Percentiles rank a stretch among this genome's conserved stretches.
Evolutionary conservation across 2,329 filamentous ascomycete species (phyloP).

Genomic region (Botrytis paeoniae): DNA sequence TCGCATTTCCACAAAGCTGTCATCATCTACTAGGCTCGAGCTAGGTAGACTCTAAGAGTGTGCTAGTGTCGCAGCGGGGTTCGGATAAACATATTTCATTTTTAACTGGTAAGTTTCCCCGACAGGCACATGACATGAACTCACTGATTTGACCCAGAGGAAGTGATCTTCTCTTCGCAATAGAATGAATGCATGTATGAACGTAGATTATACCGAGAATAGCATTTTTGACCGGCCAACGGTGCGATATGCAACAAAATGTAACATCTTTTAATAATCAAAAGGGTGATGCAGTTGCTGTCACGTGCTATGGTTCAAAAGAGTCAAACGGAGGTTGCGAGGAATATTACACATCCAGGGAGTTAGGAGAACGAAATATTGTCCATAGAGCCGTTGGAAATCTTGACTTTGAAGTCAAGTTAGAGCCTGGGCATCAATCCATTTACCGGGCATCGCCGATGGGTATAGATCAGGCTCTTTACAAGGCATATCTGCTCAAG

Average conservation of each 20-base stretch:
- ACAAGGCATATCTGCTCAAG: background rate
- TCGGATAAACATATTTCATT: background rate
- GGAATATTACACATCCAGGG: background rate
- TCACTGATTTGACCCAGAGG: background rate
- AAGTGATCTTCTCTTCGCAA: background rate
- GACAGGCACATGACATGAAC: background rate
- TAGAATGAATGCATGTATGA: background rate
- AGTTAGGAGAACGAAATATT: background rate
- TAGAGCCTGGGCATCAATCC: background rate
- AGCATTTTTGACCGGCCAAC: constrained; percentile 8
- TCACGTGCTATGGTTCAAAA: background rate
- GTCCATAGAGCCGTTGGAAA: background rate
- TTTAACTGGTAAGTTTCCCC: background rate
- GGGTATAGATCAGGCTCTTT: background rate
- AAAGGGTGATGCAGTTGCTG: background rate
- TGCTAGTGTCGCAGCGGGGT: background rate
- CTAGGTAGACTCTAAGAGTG: background rate
- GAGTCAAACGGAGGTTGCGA: background rate
- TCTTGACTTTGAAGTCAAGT: background rate
- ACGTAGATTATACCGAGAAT: background rate
- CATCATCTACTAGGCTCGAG: constrained; percentile 6
- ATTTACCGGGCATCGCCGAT: constrained; percentile 11
- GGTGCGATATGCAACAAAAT: constrained; percentile 17
- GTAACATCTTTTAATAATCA: background rate
- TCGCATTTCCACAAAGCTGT: constrained; percentile 18